Evolutionary conservation across 148 eudicot genomes (phyloP), one percentile per base, ranked within the genome.

Genomic region (Chenopodium album): DNA sequence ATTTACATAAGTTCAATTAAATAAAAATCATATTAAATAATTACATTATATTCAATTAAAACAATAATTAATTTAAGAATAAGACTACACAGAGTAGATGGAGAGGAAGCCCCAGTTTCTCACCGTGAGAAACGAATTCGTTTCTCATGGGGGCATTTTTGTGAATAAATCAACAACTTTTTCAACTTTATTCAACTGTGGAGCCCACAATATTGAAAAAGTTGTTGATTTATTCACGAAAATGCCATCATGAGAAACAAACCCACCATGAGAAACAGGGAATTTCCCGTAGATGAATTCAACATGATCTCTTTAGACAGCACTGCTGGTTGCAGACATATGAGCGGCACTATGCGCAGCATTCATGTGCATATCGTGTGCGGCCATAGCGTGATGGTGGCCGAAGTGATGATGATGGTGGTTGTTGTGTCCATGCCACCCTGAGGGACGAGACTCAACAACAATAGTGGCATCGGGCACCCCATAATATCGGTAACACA

Each of bases 381-480:
- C 26, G 26, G 26, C 73, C 73, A 66, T 66, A 23, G 70, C 37
- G 23, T 72, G 75, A 72, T 73, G 76, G 50, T 73, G 76, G 19
- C n/a, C 23, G 76, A 26, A 26, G 26, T 10, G 31, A 22, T 26
- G 76, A 14, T 73, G 76, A 16, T 13, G 3, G 60, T 56, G 17
- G 60, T 2, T 12, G 62, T 46, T 12, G 4, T 73, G 76, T 2
- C 31, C 32, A 4, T 22, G 20, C 76, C 60, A 73, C 3, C 60
- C 76, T 11, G 76, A 47, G 76, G 76, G 76, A 37, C 62, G 76
- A 50, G 54, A 17, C 76, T 73, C 76, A 1, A 26, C 76, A 26
- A 48, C 60, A n/a, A 46, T 20, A 13, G 16, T n/a, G 20, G 76
- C 17, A 50, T 73, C 76, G 20, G 56, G 59, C 59, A 73, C 62